Base-by-base conservation (phyloP, 2,329 filamentous ascomycete species). In the Fusarium udum region DNA sequence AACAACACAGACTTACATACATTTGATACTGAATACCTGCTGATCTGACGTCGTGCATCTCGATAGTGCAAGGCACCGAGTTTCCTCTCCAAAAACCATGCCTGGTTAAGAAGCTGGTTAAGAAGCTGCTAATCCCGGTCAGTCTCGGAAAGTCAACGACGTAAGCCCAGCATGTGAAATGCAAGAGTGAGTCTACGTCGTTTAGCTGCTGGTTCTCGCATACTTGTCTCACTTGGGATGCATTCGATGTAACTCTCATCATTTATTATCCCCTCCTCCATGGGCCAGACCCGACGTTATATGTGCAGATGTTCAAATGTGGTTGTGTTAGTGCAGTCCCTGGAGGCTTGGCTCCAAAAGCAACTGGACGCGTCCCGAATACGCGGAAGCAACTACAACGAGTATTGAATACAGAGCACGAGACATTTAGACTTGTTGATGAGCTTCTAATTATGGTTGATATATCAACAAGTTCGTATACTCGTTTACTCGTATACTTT, bases 41-140 rank as follows among this genome's bases (percentile, higher is more conserved):
- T 74, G 71, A 71, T 67, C 71, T 74, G 65, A 72, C 52, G 66
- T 61, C 32, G 51, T 57, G 34, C 40, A 64, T 69, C 67, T 71
- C 34, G 59, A 61, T 74, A 67, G 58, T 46, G 64, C 69, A 69
- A 72, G 64, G 70, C 56, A 69, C 67, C 64, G 40, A 57, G 51
- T 46, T 59, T 31, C 45, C 39, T 46, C 34, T 20, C 39, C 34
- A 46, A 28, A 48, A 48, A 12, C 24, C 45, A 40, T 45, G 10
- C 40, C 48, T 52, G 28, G 51, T 37, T 40, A 22, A 62, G 40
- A 59, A 58, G 37, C 46, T 56, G 28, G 51, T 32, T 36, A 12
- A 62, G 40, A 59, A 58, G 34, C 28, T 53, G n/a, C n/a, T 36
- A 48, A 72, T 37, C 70, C 71, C 49, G 34, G 62, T 49, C 67